Conservation (phyloP, 371 early-diverging fungal species). For the Furculomyces boomerangus region DNA sequence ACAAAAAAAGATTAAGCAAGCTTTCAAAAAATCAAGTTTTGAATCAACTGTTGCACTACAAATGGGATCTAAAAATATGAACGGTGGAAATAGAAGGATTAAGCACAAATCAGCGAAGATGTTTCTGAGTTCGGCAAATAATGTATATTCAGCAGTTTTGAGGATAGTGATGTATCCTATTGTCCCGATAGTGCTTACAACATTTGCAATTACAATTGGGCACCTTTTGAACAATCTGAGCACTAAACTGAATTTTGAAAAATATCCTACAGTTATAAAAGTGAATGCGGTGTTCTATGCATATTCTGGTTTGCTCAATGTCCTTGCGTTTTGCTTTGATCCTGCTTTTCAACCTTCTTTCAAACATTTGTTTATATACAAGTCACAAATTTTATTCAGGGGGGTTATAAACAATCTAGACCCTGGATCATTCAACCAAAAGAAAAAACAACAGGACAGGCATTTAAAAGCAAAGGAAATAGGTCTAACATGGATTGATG, state of each 20-base stretch:
- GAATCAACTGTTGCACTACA: background rate
- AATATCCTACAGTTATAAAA: background rate
- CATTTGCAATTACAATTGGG: background rate
- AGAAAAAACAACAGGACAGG: too few species aligned
- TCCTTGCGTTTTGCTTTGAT: constrained; percentile 1
- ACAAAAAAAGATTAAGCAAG: background rate
- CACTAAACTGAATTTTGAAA: background rate
- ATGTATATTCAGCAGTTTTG: background rate
- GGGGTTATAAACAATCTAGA: too few species aligned
- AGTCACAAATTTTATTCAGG: too few species aligned
- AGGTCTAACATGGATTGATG: too few species aligned
- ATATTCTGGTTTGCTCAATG: background rate
- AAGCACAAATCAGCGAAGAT: background rate
- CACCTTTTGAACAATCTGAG: background rate
- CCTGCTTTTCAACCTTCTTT: background rate
- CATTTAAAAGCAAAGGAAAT: too few species aligned
- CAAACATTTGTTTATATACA: too few species aligned
- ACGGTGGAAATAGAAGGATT: background rate
- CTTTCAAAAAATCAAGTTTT: background rate
- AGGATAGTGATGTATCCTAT: background rate
- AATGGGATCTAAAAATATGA: background rate
- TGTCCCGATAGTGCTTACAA: background rate
- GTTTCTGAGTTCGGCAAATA: background rate
- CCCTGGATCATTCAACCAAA: too few species aligned
- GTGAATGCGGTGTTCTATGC: background rate